Percentiles rank a stretch among this genome's conserved stretches.
Conservation (phyloP, 202 grass and related monocot species). For the Panicum hallii region DNA sequence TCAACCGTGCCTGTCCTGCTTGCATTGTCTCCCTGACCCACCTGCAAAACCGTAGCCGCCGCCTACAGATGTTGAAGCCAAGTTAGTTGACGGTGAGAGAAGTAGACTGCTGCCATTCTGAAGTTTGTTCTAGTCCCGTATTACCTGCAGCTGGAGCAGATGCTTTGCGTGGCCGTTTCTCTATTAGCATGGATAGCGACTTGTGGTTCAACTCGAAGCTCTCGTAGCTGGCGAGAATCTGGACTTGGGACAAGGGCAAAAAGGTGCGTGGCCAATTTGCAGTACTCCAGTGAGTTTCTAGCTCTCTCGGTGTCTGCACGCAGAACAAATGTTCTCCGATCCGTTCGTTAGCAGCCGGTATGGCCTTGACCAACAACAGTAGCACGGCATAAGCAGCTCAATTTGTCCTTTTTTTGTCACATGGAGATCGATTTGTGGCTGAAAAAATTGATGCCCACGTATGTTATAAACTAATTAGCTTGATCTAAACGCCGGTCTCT, state of each 20-base stretch:
- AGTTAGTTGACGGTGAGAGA: not conserved
- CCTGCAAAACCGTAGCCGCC: not conserved
- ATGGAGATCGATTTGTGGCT: too few species aligned
- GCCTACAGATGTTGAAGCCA: not conserved
- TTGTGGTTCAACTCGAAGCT: not conserved
- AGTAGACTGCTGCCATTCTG: not conserved
- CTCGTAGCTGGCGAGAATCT: not conserved
- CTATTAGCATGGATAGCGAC: not conserved
- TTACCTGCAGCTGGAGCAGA: not conserved
- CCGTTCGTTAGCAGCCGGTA: conserved; percentile 15
- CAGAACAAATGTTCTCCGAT: not conserved
- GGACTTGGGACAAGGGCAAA: not conserved
- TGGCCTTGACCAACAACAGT: not conserved
- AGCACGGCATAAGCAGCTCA: too few species aligned
- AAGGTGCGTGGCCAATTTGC: not conserved
- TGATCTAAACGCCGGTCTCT: too few species aligned
- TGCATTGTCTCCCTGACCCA: too few species aligned
- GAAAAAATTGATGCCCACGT: too few species aligned
- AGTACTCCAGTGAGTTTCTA: not conserved
- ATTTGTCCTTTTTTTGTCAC: too few species aligned
- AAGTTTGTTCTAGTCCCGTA: not conserved
- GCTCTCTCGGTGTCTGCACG: not conserved
- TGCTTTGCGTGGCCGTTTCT: not conserved
- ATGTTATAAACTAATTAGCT: too few species aligned
- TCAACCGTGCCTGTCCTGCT: too few species aligned